These are phyloP conservation scores for Aspergillus wentii DNA, from an alignment of 495 filamentous ascomycete species.

Conservation along the genomic window DNA sequence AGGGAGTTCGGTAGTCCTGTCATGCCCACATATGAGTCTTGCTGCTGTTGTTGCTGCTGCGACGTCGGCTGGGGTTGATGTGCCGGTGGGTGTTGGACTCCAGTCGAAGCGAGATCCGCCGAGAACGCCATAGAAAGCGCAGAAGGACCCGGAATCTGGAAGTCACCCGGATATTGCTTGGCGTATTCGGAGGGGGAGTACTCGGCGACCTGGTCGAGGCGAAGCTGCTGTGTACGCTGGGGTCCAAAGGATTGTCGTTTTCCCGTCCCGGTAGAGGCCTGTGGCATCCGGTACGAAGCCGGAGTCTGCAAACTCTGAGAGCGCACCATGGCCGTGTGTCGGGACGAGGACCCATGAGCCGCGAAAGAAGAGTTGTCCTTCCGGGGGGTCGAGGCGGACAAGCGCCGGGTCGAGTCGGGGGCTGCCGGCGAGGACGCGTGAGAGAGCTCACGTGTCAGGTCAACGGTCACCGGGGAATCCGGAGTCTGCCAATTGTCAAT, in stretches of 20 bases:
- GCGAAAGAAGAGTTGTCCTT: slow-evolving; percentile 18
- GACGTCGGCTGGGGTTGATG: slow-evolving; percentile 16
- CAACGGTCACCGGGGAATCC: slow-evolving; percentile 32
- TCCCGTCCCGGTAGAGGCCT: slow-evolving; percentile 17
- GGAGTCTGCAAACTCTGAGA: slow-evolving; percentile 43
- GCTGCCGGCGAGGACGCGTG: slow-evolving; percentile 26
- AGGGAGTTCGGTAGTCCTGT: slow-evolving; percentile 10
- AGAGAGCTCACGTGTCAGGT: slow-evolving; percentile 30
- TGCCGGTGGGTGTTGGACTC: too few species aligned
- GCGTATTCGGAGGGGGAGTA: slow-evolving; percentile 41
- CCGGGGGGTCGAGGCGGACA: slow-evolving; percentile 20
- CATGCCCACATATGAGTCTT: slow-evolving; percentile 10
- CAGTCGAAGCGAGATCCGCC: slow-evolving; percentile 20
- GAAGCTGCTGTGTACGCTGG: slow-evolving; percentile 20
- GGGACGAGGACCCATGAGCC: slow-evolving; percentile 21
- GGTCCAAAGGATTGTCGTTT: slow-evolving; percentile 34
- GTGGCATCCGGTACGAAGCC: slow-evolving; percentile 27
- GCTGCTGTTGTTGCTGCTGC: slow-evolving; percentile 10
- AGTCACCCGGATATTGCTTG: slow-evolving; percentile 30
- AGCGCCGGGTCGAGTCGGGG: slow-evolving; percentile 20
- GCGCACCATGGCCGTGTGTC: slow-evolving; percentile 36
- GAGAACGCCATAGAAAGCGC: slow-evolving; percentile 26
- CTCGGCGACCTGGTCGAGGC: slow-evolving; percentile 35
- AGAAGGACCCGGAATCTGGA: slow-evolving; percentile 20
- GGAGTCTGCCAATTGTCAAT: slow-evolving; percentile 48